phyloP scores from a whole-genome alignment of 2,329 filamentous ascomycete genomes.

The Fragosphaeria purpurea region DNA sequence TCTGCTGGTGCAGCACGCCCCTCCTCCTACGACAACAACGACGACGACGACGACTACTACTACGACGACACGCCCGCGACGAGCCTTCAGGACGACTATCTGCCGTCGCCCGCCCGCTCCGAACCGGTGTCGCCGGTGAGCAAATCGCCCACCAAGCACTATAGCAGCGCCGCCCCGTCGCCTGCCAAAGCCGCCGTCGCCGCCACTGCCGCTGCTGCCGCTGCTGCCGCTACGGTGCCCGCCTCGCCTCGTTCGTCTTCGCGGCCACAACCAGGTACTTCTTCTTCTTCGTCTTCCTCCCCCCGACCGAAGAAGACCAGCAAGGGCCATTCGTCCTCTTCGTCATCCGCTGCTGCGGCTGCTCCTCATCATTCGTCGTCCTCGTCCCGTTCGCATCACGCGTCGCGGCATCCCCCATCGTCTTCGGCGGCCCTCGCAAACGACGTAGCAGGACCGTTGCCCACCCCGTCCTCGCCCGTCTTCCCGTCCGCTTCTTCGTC shows the following conservation, averaged over 20 bases:
- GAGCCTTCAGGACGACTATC: constrained; percentile 11
- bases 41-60: constrained; percentile 21
- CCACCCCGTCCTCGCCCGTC: neutral
- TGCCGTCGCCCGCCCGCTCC: constrained; percentile 9
- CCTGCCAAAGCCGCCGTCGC: constrained; percentile 18
- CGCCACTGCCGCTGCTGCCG: constrained; percentile 5
- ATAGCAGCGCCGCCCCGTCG: constrained; percentile 12
- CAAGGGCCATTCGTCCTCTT: neutral
- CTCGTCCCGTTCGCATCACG: constrained; percentile 1
- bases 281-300: neutral
- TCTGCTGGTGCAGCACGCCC: constrained; percentile 1
- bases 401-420: neutral
- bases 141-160: constrained; percentile 23
- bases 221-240: constrained; percentile 14
- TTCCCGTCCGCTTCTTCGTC: constrained; percentile 25
- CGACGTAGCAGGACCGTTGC: too few species aligned
- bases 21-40: constrained; percentile 26
- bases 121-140: constrained; percentile 10
- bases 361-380: neutral
- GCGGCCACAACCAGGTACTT: constrained; percentile 17
- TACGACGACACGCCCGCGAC: constrained; percentile 14
- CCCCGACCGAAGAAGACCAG: constrained; percentile 1
- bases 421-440: neutral
- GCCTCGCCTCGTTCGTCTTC: neutral
- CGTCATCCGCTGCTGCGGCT: neutral